These are phyloP conservation scores for Jatropha multifida DNA, from an alignment of 441 rosid species.

Conservation along the genomic window DNA sequence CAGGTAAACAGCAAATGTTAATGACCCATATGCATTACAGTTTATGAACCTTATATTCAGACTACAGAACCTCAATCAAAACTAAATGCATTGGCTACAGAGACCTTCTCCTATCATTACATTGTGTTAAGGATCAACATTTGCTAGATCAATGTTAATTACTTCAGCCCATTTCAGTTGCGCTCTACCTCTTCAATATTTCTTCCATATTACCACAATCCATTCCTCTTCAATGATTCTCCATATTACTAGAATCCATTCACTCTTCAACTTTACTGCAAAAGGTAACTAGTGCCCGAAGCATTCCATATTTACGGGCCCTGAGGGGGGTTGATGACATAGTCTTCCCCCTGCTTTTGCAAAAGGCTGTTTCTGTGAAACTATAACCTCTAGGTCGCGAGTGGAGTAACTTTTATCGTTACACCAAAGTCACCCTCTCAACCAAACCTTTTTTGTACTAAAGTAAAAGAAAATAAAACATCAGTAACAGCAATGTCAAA, in stretches of 20 bases:
- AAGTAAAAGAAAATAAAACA: not conserved
- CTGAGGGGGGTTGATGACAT: too few species aligned
- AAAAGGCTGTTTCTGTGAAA: too few species aligned
- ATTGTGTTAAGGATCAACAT: not conserved
- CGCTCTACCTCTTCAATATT: not conserved
- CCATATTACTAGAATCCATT: not conserved
- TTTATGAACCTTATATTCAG: not conserved
- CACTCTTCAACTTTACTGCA: not conserved
- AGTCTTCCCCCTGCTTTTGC: too few species aligned
- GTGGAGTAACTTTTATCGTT: too few species aligned
- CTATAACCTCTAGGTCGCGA: too few species aligned
- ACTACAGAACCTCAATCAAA: not conserved
- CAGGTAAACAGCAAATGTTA: not conserved
- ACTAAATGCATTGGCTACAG: not conserved
- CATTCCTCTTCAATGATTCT: too few species aligned
- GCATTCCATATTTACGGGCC: too few species aligned
- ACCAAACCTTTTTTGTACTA: not conserved
- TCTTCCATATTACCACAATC: not conserved
- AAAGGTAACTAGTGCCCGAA: too few species aligned
- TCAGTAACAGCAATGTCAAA: constrained; percentile 1
- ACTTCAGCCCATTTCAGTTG: not conserved
- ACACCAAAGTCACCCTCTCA: too few species aligned
- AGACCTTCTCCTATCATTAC: not conserved
- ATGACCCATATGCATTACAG: not conserved
- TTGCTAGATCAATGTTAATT: not conserved